A percentile compares a stretch with the other conserved stretches of the same genome.
Conservation (phyloP, 257 asterid genomes). For the Linaria vulgaris region DNA sequence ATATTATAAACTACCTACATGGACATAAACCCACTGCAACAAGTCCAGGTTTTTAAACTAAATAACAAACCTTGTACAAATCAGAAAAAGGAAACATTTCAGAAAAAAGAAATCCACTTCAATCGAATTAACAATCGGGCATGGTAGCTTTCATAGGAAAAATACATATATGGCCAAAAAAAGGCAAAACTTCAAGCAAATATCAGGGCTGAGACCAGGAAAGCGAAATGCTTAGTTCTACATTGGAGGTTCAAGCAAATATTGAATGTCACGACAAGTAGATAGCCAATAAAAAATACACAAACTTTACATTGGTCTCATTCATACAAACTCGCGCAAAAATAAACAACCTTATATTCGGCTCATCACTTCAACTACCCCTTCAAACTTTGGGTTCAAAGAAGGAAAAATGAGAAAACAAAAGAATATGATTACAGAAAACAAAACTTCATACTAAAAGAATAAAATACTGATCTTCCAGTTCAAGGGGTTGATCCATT, state of each 20-base stretch:
- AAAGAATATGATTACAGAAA: not conserved
- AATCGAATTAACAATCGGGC: not conserved
- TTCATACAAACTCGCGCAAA: not conserved
- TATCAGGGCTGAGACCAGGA: conserved; percentile 4
- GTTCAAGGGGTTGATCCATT: not conserved
- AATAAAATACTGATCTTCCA: not conserved
- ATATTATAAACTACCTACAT: too few relatives aligned
- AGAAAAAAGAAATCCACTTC: too few relatives aligned
- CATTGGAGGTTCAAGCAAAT: conserved; percentile 3
- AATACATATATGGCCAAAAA: not conserved
- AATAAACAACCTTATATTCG: not conserved
- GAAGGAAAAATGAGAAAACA: not conserved
- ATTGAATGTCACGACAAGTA: not conserved
- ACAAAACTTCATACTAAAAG: not conserved
- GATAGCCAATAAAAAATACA: not conserved
- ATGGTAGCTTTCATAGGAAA: conserved; percentile 15
- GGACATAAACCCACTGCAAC: too few relatives aligned
- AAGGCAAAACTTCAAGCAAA: not conserved
- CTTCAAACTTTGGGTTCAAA: not conserved
- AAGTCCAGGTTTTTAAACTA: not conserved
- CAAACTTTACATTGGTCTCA: too few relatives aligned
- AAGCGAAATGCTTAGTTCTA: conserved; percentile 4
- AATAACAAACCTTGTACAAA: not conserved
- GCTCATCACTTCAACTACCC: conserved; percentile 2
- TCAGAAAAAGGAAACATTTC: too few relatives aligned